Conservation (phyloP, 495 filamentous ascomycete species). For the Amphirosellinia nigrospora region DNA sequence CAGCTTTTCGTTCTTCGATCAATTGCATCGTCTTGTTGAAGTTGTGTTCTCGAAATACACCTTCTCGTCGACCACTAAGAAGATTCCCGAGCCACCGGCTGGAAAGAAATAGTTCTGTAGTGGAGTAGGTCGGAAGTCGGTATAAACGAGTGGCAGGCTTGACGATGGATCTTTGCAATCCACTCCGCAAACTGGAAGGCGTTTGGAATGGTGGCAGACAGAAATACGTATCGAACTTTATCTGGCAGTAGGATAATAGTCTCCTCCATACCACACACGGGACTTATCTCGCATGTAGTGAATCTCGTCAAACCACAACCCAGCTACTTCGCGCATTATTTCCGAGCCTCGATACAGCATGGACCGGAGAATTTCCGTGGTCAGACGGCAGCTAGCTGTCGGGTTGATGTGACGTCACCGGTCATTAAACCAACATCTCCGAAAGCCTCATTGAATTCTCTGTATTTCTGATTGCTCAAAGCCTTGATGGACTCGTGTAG, state of each 20-base stretch:
- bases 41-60: slow-evolving; percentile 91
- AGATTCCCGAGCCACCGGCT: slow-evolving; percentile 89
- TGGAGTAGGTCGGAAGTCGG: slow-evolving; percentile 94
- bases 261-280: slow-evolving; percentile 96
- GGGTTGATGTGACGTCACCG: slow-evolving; percentile 99
- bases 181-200: slow-evolving; percentile 99
- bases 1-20: slow-evolving; percentile 86
- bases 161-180: slow-evolving; percentile 95
- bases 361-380: slow-evolving; percentile 96
- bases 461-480: slow-evolving; percentile 96
- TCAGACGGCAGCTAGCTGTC: slow-evolving; percentile 96
- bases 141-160: slow-evolving; percentile 98
- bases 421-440: slow-evolving; percentile 98
- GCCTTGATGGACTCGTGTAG: slow-evolving; percentile 99
- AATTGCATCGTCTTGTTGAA: slow-evolving; percentile 93
- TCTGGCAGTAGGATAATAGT: slow-evolving; percentile 97
- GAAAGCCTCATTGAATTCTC: slow-evolving; percentile 94
- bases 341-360: slow-evolving; percentile 98
- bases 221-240: slow-evolving; percentile 97
- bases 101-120: slow-evolving; percentile 98
- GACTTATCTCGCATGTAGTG: slow-evolving; percentile 96
- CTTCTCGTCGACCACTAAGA: slow-evolving; percentile 95
- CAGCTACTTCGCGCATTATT: slow-evolving; percentile 98
- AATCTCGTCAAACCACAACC: slow-evolving; percentile 98
- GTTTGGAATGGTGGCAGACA: slow-evolving; percentile 98